These are phyloP conservation scores for Tausonia pullulans DNA, from an alignment of 1,284 basidiomycete species.

Conservation along the genomic window DNA sequence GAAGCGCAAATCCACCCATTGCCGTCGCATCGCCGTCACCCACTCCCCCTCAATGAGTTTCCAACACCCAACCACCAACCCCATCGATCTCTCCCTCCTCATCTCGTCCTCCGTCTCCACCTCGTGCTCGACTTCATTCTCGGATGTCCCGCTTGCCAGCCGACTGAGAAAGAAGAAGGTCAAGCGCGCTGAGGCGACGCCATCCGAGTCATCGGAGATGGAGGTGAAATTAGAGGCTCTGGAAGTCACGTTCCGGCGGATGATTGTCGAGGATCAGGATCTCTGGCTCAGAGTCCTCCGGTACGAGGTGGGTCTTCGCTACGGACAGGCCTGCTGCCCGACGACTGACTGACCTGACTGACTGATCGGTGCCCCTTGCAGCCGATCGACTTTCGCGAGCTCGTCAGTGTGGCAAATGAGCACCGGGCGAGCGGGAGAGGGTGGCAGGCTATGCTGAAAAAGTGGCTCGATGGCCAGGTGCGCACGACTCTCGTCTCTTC, in stretches of 20 bases:
- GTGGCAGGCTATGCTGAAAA: neutral
- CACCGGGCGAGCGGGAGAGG: neutral
- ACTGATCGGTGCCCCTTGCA: neutral
- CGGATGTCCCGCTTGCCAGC: no score
- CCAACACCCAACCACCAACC: no score
- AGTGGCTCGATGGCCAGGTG: neutral
- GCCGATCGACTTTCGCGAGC: neutral
- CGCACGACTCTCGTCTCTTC: neutral
- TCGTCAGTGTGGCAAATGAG: neutral
- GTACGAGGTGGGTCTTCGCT: neutral
- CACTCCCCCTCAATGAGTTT: no score
- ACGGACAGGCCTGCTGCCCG: neutral
- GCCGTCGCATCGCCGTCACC: no score
- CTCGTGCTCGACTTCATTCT: no score
- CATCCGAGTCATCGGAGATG: no score
- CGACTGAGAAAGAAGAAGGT: no score
- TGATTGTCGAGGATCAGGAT: neutral
- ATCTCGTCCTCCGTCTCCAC: no score
- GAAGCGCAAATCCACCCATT: no score
- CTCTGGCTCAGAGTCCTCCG: neutral
- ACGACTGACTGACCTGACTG: neutral
- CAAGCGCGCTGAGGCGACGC: no score
- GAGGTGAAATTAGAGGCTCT: no score
- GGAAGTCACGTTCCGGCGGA: neutral
- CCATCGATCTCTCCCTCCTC: no score